Conservation (phyloP, 768 basidiomycete species). For the Hericium coralloides region DNA sequence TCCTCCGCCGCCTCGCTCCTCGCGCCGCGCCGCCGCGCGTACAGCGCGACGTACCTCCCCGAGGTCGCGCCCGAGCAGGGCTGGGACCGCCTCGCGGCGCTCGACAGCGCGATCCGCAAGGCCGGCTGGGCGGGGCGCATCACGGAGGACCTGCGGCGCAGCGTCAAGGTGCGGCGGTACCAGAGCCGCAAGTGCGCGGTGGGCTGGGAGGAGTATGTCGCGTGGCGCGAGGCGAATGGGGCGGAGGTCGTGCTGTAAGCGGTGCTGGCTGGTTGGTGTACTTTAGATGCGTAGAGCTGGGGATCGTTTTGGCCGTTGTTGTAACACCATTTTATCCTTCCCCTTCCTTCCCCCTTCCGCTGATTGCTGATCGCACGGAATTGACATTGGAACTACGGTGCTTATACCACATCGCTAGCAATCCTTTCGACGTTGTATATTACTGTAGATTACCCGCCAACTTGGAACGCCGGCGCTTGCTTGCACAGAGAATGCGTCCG, state of each 20-base stretch:
- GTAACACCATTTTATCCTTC: background rate
- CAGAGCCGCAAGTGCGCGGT: conserved; percentile 66
- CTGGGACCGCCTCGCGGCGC: conserved; percentile 85
- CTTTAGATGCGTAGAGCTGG: no score
- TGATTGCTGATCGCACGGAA: background rate
- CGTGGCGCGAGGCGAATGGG: conserved; percentile 56
- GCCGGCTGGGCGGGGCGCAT: conserved; percentile 83
- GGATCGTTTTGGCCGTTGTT: background rate
- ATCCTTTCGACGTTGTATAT: background rate
- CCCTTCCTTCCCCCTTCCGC: no score
- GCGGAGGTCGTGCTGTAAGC: conserved; percentile 21
- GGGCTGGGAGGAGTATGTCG: conserved; percentile 67
- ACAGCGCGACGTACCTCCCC: conserved; percentile 88
- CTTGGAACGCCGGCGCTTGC: no score
- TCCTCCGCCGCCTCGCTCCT: conserved; percentile 58
- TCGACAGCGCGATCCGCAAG: conserved; percentile 89
- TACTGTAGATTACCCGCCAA: background rate
- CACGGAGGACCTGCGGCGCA: conserved; percentile 72
- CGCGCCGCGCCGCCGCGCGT: conserved; percentile 35
- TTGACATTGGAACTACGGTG: background rate
- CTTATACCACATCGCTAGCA: background rate
- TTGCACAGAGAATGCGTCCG: no score
- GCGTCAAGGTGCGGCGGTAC: conserved; percentile 71
- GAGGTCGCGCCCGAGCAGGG: conserved; percentile 90
- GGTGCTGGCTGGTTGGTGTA: background rate